Conservation (phyloP, 805 yeast genomes). For the Lipomyces kockii region DNA sequence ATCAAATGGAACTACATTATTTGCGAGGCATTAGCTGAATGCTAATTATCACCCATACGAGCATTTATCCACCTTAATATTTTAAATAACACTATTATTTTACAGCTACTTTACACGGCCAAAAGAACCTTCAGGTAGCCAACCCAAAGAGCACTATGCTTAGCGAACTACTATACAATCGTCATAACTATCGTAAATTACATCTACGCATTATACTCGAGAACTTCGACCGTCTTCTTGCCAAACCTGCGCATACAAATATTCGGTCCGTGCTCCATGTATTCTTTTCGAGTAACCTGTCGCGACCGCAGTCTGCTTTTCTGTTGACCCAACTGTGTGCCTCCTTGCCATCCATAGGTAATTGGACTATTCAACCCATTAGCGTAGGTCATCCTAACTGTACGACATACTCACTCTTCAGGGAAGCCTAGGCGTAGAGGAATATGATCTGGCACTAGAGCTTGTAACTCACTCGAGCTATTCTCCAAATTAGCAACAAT, state of each 20-base stretch:
- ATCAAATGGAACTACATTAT: not conserved
- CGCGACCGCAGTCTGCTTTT: conserved; percentile 51
- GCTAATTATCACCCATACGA: not conserved
- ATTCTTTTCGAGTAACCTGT: conserved; percentile 75
- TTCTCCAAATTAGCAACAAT: too few species aligned
- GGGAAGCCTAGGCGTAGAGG: conserved; percentile 43
- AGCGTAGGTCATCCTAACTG: not conserved
- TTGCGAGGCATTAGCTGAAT: not conserved
- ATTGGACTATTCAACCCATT: conserved; percentile 43
- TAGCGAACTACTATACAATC: not conserved
- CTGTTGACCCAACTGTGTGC: conserved; percentile 51
- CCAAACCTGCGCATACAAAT: conserved; percentile 26
- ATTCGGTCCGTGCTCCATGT: conserved; percentile 73
- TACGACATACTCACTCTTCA: conserved; percentile 36
- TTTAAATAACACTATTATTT: not conserved
- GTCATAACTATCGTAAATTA: too few species aligned
- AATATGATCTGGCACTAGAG: conserved; percentile 45
- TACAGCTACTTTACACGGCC: not conserved
- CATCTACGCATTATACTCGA: not conserved
- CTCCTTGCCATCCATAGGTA: conserved; percentile 64
- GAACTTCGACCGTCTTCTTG: not conserved
- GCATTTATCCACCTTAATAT: not conserved
- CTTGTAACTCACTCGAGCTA: conserved; percentile 42
- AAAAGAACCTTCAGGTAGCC: not conserved
- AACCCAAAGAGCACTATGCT: too few species aligned